Evolutionary conservation across 345 rosid genomes (phyloP), one percentile per base, ranked within the genome.

Genomic region (Noccaea bulbosa): DNA sequence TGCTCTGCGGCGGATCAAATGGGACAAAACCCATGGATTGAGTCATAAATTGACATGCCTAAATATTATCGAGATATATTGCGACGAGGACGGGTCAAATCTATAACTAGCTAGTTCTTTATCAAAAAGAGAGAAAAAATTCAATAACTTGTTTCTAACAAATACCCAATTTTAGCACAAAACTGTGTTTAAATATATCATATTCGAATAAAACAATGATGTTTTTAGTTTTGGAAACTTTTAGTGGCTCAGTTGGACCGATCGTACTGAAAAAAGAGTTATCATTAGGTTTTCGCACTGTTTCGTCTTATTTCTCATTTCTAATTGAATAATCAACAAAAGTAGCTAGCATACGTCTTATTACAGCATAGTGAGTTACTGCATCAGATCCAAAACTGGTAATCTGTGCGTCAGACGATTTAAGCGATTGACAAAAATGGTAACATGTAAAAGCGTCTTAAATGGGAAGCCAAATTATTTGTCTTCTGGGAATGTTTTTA

Each of bases 391-490:
- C 54, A 68, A 56, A 34, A 57, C 72, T 38, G 5, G 47, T 54
- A 43, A n/a, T 54, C 53, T 69, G 37, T 69, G 37, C 46, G 15
- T 22, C 56, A 2, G 4, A 20, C 11, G 55, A 44, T 33, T 33
- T 7, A 55, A 55, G 34, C 24, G 24, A 43, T n/a, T 20, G 44
- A 15, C 32, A 8, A 1, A 68, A 67, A 43, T 15, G 3, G 45
- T 54, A 10, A 57, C 65, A 35, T 27, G 24, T 16, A 11, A 12
- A 50, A 70, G 14, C 40, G 5, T 39, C 48, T 54, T 4, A 44
- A 8, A 14, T 22, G 6, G 24, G 8, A 45, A 12, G 7, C 63
- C 64, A 63, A 20, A 72, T 63, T 45, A 45, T 54, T 4, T 72
- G 70, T 14, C 40, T 1, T 22, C 4, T 63, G 6, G 11, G 35